Evolutionary conservation across 805 yeast species (phyloP).

Genomic region (Cyberlindnera euphorbiiphila): DNA sequence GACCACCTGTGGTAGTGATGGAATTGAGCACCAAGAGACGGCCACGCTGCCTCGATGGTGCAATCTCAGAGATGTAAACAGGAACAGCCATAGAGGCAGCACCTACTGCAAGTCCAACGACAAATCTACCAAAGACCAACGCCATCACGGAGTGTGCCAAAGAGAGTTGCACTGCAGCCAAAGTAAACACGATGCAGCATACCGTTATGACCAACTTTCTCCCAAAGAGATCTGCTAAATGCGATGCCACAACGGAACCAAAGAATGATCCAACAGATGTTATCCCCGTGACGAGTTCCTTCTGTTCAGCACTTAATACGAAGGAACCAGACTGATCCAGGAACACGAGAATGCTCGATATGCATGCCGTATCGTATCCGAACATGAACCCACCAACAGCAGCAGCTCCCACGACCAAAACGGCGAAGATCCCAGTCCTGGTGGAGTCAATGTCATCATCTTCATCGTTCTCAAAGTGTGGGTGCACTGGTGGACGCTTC

Average conservation of each 20-base stretch:
- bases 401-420: slow-evolving; percentile 30
- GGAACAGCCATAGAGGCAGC: slow-evolving; percentile 67
- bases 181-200: slow-evolving; percentile 43
- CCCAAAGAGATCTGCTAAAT: slow-evolving; percentile 48
- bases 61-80: slow-evolving; percentile 49
- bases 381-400: slow-evolving; percentile 60
- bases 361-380: slow-evolving; percentile 65
- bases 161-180: slow-evolving; percentile 48
- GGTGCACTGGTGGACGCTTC: neutral
- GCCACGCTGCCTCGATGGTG: slow-evolving; percentile 40
- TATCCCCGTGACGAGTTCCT: slow-evolving; percentile 41
- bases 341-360: slow-evolving; percentile 53
- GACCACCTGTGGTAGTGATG: slow-evolving; percentile 47
- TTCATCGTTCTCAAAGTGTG: neutral
- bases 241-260: slow-evolving; percentile 49
- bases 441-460: slow-evolving; percentile 12
- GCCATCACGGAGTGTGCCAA: slow-evolving; percentile 36
- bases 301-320: slow-evolving; percentile 33
- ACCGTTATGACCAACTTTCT: slow-evolving; percentile 35
- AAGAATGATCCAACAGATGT: slow-evolving; percentile 53
- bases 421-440: slow-evolving; percentile 12
- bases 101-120: slow-evolving; percentile 73
- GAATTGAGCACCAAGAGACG: slow-evolving; percentile 36
- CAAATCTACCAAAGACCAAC: slow-evolving; percentile 50
- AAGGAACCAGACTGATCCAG: slow-evolving; percentile 36